Evolutionary conservation across 768 basidiomycete genomes (phyloP).

Genomic region (Plicaturopsis crispa): DNA sequence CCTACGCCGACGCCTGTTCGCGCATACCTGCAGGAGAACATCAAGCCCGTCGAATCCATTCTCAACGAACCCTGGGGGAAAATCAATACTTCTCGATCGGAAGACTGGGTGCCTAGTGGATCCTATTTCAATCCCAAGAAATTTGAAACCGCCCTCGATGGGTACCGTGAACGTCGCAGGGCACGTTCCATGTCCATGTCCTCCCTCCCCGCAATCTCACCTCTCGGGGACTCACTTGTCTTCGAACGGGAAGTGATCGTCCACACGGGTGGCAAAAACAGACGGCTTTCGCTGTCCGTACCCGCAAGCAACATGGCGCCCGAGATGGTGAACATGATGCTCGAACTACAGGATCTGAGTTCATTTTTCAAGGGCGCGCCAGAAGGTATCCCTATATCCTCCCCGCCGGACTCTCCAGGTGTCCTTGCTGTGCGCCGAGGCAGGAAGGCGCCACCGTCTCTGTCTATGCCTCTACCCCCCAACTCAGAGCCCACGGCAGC

Average conservation of each 20-base stretch:
- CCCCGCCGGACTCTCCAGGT: neutral
- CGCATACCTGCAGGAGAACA: no score
- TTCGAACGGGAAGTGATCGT: neutral
- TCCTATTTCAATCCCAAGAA: neutral
- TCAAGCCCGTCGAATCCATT: no score
- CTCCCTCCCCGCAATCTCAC: neutral
- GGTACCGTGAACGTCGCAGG: neutral
- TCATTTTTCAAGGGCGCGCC: neutral
- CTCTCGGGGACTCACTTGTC: neutral
- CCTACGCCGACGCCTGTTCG: no score
- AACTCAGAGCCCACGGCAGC: no score
- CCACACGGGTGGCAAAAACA: neutral
- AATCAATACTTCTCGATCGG: no score
- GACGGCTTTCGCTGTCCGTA: neutral
- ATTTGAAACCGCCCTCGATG: no score
- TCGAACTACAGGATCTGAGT: neutral
- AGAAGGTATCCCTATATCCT: neutral
- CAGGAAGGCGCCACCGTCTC: neutral
- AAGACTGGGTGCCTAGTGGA: no score
- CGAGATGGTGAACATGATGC: neutral
- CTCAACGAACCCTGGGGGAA: no score
- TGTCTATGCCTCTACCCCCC: no score
- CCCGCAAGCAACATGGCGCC: neutral
- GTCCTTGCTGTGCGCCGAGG: neutral
- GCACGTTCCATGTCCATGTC: neutral